Conservation (phyloP, 116 monocot genomes). For the Posidonia oceanica region DNA sequence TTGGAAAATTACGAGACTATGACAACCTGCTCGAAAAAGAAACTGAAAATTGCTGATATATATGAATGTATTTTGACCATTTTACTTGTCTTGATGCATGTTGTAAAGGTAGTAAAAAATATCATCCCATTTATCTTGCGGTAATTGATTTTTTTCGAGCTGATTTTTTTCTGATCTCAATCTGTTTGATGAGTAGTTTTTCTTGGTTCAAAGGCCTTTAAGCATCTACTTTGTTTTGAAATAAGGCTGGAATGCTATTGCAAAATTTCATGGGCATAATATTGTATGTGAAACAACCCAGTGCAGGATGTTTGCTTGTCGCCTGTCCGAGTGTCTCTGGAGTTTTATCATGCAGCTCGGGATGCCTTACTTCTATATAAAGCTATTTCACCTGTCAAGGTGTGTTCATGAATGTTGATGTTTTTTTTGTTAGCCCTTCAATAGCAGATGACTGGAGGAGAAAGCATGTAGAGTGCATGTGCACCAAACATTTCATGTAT, state of each 20-base stretch:
- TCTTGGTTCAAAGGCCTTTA: too few relatives aligned
- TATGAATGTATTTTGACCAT: too few relatives aligned
- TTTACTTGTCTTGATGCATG: too few relatives aligned
- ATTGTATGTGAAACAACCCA: conserved; percentile 11
- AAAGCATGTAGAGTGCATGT: neutral
- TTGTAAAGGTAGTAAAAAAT: too few relatives aligned
- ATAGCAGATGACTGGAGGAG: neutral
- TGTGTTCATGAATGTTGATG: conserved; percentile 4
- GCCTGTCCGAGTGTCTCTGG: conserved; percentile 69
- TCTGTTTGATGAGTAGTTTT: too few relatives aligned
- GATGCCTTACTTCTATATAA: conserved; percentile 72
- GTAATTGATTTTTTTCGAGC: too few relatives aligned
- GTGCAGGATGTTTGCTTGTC: conserved; percentile 96
- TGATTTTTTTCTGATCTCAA: too few relatives aligned
- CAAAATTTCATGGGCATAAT: neutral
- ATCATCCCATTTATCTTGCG: too few relatives aligned
- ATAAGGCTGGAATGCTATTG: neutral
- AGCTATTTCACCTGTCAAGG: conserved; percentile 78
- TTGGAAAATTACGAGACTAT: neutral
- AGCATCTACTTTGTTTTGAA: neutral
- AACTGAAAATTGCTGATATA: too few relatives aligned
- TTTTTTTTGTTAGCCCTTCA: neutral
- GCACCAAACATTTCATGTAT: too few relatives aligned
- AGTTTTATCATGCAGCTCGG: conserved; percentile 90
- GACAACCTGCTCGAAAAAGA: too few relatives aligned